Evolutionary conservation across 2,329 filamentous ascomycete species (phyloP), one percentile per base, ranked within the genome.

Genomic region (Ascochyta pisi): DNA sequence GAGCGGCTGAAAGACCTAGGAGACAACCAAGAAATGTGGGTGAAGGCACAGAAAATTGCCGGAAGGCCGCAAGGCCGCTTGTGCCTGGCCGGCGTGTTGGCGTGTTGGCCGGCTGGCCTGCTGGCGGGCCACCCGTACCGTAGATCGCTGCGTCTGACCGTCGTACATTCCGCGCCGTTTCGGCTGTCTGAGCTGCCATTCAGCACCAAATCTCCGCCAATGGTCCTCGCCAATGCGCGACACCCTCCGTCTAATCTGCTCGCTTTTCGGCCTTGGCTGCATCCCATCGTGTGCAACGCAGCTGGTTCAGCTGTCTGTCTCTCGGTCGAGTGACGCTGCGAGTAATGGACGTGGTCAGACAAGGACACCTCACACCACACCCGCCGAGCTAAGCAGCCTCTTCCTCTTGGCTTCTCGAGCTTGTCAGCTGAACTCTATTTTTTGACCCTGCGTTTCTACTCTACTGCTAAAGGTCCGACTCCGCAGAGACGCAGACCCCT

Each of bases 351-450:
- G 6, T 22, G 16, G 22, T 10, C 15, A 23, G 24, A 13, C 31
- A 16, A 16, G 33, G 39, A 37, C 15, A 35, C 22, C 35, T 4
- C 39, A 10, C n/a, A 29, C 27, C 39, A 10, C n/a, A 29, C 27
- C n/a, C 34, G 34, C 41, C 40, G 6, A 43, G 44, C 44, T 43
- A 27, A 35, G 22, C 16, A 19, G 22, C 27, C 26, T 26, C 47
- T 43, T 47, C 47, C 19, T 37, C 29, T 31, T 47, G 46, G 33
- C 46, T 46, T 50, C 41, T 50, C 27, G 29, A 50, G 37, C 46
- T n/a, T 42, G 47, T 50, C 52, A 55, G 53, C 53, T 55, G 46
- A 55, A 42, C 53, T 42, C 35, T 55, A 29, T 31, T 23, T 19
- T 24, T 39, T 24, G 31, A 38, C 53, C 47, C 42, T 56, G 47